phyloP scores from a whole-genome alignment of 2,329 filamentous ascomycete species.

The Ophiostoma sp. region DNA sequence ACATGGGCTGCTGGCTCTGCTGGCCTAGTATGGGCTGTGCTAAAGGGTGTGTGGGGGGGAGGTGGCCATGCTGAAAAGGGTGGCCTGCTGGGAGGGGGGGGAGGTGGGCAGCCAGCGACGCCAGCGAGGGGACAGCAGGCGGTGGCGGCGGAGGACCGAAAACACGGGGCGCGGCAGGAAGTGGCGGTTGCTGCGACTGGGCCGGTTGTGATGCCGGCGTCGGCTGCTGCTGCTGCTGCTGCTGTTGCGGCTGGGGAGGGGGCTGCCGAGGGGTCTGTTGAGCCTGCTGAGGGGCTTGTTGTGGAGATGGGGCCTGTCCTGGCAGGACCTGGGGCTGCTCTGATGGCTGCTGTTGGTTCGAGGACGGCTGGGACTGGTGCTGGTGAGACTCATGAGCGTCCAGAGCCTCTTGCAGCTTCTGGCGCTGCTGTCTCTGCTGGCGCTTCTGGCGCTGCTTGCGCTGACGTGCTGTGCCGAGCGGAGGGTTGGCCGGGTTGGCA shows the following conservation, averaged over 20 bases:
- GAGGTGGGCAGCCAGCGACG: conserved; percentile 24
- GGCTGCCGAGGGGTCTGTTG: conserved; percentile 13
- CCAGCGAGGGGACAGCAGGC: conserved; percentile 22
- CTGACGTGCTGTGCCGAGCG: conserved; percentile 27
- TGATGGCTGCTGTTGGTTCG: background rate
- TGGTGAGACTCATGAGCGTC: conserved; percentile 18
- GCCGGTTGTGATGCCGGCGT: background rate
- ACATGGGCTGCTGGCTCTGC: conserved; percentile 20
- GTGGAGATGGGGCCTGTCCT: background rate
- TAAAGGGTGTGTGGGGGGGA: background rate
- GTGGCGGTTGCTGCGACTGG: background rate
- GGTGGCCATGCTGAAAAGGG: conserved; percentile 17
- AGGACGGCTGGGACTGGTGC: conserved; percentile 9
- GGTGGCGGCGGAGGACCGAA: conserved; percentile 28
- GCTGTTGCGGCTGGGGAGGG: background rate
- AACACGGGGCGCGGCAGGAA: conserved; percentile 21
- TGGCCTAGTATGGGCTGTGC: conserved; percentile 6
- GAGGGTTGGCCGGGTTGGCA: conserved; percentile 18
- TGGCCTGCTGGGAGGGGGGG: conserved; percentile 19
- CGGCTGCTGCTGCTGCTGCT: conserved; percentile 5
- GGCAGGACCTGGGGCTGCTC: background rate
- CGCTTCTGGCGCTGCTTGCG: conserved; percentile 28
- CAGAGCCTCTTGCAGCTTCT: conserved; percentile 24
- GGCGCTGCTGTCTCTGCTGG: conserved; percentile 26
- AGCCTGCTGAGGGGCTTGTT: conserved; percentile 2